These are phyloP conservation scores for Collybia sp. DNA, from an alignment of 768 basidiomycete species.

Conservation along the genomic window DNA sequence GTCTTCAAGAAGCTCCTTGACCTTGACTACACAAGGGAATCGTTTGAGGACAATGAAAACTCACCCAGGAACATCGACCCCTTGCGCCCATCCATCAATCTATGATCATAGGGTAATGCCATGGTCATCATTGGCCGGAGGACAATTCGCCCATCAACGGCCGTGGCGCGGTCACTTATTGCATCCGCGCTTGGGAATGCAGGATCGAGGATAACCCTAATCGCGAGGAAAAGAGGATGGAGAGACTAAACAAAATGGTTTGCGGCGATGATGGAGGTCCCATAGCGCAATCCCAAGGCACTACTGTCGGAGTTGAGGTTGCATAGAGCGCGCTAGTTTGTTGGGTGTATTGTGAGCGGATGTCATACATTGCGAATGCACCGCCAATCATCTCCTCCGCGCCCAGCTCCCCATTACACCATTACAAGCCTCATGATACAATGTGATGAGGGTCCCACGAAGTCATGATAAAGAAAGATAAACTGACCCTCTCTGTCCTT, in stretches of 20 bases:
- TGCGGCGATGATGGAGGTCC: constrained; percentile 99
- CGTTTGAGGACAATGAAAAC: constrained; percentile 24
- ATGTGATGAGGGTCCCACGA: too few relatives aligned
- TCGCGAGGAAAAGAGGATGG: neutral
- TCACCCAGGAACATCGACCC: constrained; percentile 95
- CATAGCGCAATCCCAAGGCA: constrained; percentile 95
- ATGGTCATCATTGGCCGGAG: constrained; percentile 97
- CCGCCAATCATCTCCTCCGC: constrained; percentile 98
- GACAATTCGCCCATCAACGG: constrained; percentile 92
- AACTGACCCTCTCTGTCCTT: too few relatives aligned
- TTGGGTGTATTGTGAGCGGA: too few relatives aligned
- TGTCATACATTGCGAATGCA: constrained; percentile 92
- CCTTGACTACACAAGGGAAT: constrained; percentile 53
- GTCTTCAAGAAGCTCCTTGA: constrained; percentile 93
- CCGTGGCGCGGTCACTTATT: constrained; percentile 88
- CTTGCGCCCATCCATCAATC: constrained; percentile 92
- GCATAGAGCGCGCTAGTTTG: too few relatives aligned
- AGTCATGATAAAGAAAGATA: too few relatives aligned
- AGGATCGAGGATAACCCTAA: constrained; percentile 1
- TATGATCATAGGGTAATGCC: constrained; percentile 92
- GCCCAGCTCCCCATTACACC: constrained; percentile 89
- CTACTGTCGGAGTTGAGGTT: constrained; percentile 99
- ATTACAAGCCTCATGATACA: too few relatives aligned
- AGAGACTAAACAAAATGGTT: constrained; percentile 81
- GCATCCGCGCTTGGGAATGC: constrained; percentile 94